phyloP scores from a whole-genome alignment of 2,329 filamentous ascomycete genomes.

The Dothistroma septosporum region DNA sequence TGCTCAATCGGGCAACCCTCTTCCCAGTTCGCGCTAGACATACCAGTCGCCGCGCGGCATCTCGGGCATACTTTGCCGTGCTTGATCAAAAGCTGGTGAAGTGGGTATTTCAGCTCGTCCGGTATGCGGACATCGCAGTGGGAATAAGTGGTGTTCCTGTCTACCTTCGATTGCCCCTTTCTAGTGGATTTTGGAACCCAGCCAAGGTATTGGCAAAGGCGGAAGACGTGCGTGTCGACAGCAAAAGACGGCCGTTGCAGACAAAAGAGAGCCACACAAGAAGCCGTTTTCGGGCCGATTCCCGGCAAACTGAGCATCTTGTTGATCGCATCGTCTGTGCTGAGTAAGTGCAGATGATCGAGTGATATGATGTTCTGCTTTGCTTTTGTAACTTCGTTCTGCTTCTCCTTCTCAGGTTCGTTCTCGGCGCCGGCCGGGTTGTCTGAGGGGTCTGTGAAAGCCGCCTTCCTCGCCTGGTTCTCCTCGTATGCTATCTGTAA shows the following conservation, averaged over 20 bases:
- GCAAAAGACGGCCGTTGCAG: conserved; percentile 61
- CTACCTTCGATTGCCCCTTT: conserved; percentile 44
- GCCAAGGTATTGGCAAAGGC: conserved; percentile 57
- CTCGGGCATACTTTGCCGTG: conserved; percentile 60
- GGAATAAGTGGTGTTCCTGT: conserved; percentile 52
- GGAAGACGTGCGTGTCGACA: conserved; percentile 64
- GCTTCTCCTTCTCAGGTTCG: conserved; percentile 49
- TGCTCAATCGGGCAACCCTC: conserved; percentile 62
- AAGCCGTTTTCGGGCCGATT: conserved; percentile 63
- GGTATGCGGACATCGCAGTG: conserved; percentile 60
- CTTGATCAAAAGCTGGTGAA: conserved; percentile 59
- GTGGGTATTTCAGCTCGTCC: conserved; percentile 59
- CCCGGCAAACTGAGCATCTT: conserved; percentile 57
- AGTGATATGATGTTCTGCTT: conserved; percentile 60
- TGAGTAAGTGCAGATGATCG: conserved; percentile 56
- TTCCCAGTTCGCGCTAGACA: conserved; percentile 60
- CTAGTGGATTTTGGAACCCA: conserved; percentile 53
- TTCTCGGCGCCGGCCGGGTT: conserved; percentile 41
- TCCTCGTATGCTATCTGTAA: conserved; percentile 68
- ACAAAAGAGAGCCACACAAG: conserved; percentile 62
- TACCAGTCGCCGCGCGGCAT: conserved; percentile 58
- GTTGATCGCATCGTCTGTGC: conserved; percentile 54
- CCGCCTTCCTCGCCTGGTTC: conserved; percentile 56
- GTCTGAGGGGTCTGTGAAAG: conserved; percentile 41
- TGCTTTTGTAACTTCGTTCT: conserved; percentile 55